Percentiles rank a stretch among this genome's conserved stretches.
These are phyloP conservation scores for Suillus tomentosus DNA, from an alignment of 768 basidiomycete genomes.

Conservation along the genomic window DNA sequence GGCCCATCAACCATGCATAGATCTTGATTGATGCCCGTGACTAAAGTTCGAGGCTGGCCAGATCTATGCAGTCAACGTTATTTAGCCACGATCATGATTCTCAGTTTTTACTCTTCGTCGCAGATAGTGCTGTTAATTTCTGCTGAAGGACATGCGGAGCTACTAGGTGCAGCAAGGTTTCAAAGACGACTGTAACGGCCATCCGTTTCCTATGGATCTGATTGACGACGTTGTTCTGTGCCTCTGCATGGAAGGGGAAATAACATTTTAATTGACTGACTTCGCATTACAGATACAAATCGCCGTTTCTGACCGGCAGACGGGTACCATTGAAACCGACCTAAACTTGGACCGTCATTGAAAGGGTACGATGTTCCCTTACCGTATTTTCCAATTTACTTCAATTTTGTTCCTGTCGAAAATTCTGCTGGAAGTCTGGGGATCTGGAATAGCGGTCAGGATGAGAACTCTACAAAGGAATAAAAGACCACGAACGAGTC, in stretches of 20 bases:
- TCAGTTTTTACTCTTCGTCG: not conserved
- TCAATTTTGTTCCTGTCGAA: slow-evolving; percentile 67
- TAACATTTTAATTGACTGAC: not conserved
- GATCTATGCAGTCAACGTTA: not conserved
- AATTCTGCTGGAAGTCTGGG: slow-evolving; percentile 84
- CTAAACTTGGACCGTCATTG: slow-evolving; percentile 13
- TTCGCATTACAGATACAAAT: not conserved
- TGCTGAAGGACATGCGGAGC: not conserved
- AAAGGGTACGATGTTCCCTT: slow-evolving; percentile 35
- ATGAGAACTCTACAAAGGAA: slow-evolving; percentile 1
- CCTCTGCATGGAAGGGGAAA: not conserved
- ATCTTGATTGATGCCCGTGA: not conserved
- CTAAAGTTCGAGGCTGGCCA: not conserved
- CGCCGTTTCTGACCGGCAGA: not conserved
- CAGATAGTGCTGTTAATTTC: not conserved
- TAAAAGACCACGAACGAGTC: slow-evolving; percentile 56
- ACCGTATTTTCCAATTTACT: slow-evolving; percentile 88
- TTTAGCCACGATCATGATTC: not conserved
- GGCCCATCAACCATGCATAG: not conserved
- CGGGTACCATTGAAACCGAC: not conserved
- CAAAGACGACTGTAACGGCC: not conserved
- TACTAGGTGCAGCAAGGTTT: not conserved
- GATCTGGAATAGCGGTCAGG: slow-evolving; percentile 56
- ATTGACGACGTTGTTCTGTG: not conserved
- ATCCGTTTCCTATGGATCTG: slow-evolving; percentile 2